Evolutionary conservation across 257 asterid species (phyloP).

Genomic region (Solanum arcanum): DNA sequence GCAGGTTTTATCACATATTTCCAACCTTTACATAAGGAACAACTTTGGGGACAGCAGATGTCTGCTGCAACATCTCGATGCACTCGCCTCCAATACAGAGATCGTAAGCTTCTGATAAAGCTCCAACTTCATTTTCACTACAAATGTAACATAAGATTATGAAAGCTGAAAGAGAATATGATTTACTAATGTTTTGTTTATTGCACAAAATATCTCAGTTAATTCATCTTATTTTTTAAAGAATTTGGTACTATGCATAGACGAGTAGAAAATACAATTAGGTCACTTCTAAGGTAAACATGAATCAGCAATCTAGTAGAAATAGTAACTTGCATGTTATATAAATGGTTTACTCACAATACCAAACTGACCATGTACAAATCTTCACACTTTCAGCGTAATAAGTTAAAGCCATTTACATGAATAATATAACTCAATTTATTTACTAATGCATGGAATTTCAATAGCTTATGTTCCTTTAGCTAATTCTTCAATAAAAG

Average conservation of each 20-base stretch:
- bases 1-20: neutral
- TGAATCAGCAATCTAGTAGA: neutral
- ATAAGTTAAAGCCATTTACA: neutral
- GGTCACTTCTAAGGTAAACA: neutral
- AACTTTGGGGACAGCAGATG: slow-evolving; percentile 60
- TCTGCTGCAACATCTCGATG: slow-evolving; percentile 89
- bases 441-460: neutral
- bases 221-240: neutral
- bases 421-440: neutral
- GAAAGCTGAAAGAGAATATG: neutral
- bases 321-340: neutral
- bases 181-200: neutral
- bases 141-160: slow-evolving; percentile 4
- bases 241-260: neutral
- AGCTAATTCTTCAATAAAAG: neutral
- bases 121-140: slow-evolving; percentile 76
- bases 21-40: slow-evolving; percentile 85
- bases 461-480: neutral
- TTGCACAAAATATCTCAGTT: neutral
- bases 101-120: slow-evolving; percentile 68
- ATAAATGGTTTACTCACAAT: neutral
- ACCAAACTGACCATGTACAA: neutral
- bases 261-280: neutral
- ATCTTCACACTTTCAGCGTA: neutral
- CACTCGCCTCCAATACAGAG: slow-evolving; percentile 96